Conservation (phyloP, 352 stramenopile genomes). For the Globisporangium middletonii region DNA sequence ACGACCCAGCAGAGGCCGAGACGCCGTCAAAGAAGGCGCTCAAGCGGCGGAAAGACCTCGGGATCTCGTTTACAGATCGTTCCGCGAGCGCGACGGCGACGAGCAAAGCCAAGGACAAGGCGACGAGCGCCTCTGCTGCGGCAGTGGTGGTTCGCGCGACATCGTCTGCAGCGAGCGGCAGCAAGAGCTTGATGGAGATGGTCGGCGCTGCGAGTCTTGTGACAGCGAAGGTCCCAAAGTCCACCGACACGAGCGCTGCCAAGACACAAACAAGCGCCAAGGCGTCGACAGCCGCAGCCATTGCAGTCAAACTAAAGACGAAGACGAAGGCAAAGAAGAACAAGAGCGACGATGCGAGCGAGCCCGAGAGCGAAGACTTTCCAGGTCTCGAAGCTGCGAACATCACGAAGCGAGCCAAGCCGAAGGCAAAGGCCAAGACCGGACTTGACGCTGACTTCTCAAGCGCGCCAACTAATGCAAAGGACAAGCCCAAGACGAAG, state of each 20-base stretch:
- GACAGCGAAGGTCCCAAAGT: conserved; percentile 6
- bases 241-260: background rate
- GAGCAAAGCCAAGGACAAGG: conserved; percentile 1
- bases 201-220: conserved; percentile 8
- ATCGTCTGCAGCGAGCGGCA: background rate
- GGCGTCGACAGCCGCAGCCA: background rate
- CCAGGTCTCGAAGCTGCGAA: conserved; percentile 5
- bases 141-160: too few relatives aligned
- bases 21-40: conserved; percentile 15
- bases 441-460: background rate
- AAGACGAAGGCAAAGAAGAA: conserved; percentile 2
- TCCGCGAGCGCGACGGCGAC: background rate
- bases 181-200: conserved; percentile 18
- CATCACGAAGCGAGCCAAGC: conserved; percentile 12
- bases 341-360: background rate
- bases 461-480: background rate
- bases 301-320: background rate
- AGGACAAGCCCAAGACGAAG: conserved; percentile 10
- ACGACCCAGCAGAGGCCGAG: conserved; percentile 4
- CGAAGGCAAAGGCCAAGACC: conserved; percentile 4
- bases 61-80: conserved; percentile 3
- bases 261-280: background rate
- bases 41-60: conserved; percentile 18
- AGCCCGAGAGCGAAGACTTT: conserved; percentile 13
- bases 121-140: background rate